These are phyloP conservation scores for Geranium incanum DNA, from an alignment of 441 rosid genomes.

Conservation along the genomic window DNA sequence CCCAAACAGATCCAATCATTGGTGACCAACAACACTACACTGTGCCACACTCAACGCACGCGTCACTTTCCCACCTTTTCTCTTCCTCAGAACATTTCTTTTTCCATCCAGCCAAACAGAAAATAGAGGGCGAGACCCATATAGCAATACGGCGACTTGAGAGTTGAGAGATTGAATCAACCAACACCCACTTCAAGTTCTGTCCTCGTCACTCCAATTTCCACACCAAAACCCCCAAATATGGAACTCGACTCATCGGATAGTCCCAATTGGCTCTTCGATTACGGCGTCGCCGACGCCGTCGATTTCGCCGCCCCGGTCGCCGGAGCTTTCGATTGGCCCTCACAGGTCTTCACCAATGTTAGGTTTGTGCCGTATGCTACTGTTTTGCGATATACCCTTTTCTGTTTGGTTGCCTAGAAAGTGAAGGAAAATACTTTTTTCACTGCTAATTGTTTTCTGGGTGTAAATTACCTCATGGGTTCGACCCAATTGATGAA, in stretches of 20 bases:
- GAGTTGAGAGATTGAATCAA: neutral
- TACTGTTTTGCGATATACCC: too few relatives aligned
- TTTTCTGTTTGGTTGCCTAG: too few relatives aligned
- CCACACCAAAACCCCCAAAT: too few relatives aligned
- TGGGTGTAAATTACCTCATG: neutral
- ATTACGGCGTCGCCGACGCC: constrained; percentile 62
- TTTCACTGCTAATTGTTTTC: too few relatives aligned
- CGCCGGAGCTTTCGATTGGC: constrained; percentile 56
- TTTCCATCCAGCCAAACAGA: neutral
- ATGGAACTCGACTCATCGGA: constrained; percentile 21
- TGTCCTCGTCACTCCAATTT: too few relatives aligned
- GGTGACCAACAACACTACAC: neutral
- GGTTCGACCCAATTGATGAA: neutral
- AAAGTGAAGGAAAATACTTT: too few relatives aligned
- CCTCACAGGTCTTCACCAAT: constrained; percentile 42
- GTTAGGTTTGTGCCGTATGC: constrained; percentile 32
- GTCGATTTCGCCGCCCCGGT: constrained; percentile 49
- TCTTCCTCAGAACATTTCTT: neutral
- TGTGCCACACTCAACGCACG: neutral
- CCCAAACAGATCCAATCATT: neutral
- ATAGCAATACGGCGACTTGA: neutral
- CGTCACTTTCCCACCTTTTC: constrained; percentile 6
- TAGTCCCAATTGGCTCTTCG: constrained; percentile 60
- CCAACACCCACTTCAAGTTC: too few relatives aligned
- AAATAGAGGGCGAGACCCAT: neutral